A percentile compares a stretch with the other conserved stretches of the same genome.
phyloP scores from a whole-genome alignment of 306 rosid species.

The Acacia acuminata region DNA sequence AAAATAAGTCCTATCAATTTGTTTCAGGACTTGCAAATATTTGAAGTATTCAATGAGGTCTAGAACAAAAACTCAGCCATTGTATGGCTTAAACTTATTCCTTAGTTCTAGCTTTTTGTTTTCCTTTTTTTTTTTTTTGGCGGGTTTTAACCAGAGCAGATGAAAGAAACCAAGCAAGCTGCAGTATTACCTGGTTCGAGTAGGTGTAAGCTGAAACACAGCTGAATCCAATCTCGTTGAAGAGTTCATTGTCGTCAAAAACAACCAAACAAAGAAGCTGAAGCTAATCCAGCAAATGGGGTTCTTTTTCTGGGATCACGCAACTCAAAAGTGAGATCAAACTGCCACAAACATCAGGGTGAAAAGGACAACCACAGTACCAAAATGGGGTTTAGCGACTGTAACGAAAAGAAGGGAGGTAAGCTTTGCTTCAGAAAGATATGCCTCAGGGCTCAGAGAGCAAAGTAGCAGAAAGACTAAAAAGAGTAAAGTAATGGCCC shows the following conservation, averaged over 20 bases:
- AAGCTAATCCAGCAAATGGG: conserved; percentile 33
- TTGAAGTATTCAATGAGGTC: conserved; percentile 9
- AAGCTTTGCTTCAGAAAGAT: conserved; percentile 27
- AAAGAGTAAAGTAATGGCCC: conserved; percentile 29
- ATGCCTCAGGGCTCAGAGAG: conserved; percentile 32
- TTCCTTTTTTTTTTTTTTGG: too few species aligned
- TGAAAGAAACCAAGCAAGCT: conserved; percentile 23
- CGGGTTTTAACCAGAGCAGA: conserved; percentile 11
- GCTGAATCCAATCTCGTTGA: conserved; percentile 80
- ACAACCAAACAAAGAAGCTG: conserved; percentile 15
- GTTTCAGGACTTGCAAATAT: conserved; percentile 11
- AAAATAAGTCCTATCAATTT: conserved; percentile 28
- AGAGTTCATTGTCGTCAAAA: conserved; percentile 54
- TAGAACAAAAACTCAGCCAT: conserved; percentile 7
- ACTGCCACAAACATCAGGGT: conserved; percentile 33
- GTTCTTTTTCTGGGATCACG: conserved; percentile 33
- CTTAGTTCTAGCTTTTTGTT: neutral
- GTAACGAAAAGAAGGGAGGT: neutral
- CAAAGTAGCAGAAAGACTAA: conserved; percentile 36
- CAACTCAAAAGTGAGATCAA: conserved; percentile 29
- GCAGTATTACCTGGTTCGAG: conserved; percentile 75
- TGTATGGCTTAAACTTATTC: neutral
- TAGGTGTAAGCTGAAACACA: conserved; percentile 94
- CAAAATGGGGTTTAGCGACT: conserved; percentile 31
- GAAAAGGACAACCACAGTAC: conserved; percentile 5